phyloP scores from a whole-genome alignment of 2,329 filamentous ascomycete genomes.

The Fusarium ambrosium region DNA sequence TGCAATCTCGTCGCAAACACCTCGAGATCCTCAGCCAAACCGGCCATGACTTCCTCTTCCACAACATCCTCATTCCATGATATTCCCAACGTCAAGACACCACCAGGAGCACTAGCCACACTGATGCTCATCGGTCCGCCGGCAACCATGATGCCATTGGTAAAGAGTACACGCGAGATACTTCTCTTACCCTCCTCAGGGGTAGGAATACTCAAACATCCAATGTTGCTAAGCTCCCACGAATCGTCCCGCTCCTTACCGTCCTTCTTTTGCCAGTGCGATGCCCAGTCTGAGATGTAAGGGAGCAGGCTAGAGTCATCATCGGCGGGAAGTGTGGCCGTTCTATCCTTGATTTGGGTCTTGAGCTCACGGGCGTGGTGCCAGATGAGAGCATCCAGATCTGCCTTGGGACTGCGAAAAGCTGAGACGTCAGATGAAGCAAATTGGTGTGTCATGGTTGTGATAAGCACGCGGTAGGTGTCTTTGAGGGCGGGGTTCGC shows the following conservation, averaged over 20 bases:
- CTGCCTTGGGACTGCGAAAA: slow-evolving; percentile 40
- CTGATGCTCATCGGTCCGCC: slow-evolving; percentile 61
- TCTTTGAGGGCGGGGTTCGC: slow-evolving; percentile 48
- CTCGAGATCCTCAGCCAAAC: slow-evolving; percentile 55
- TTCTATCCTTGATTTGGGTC: slow-evolving; percentile 51
- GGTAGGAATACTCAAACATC: slow-evolving; percentile 51
- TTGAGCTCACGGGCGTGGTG: slow-evolving; percentile 53
- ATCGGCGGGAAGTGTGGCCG: slow-evolving; percentile 55
- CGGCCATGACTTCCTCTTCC: slow-evolving; percentile 53
- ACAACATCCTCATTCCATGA: slow-evolving; percentile 64
- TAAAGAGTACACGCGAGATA: slow-evolving; percentile 63
- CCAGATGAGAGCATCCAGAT: slow-evolving; percentile 57
- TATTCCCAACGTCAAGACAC: slow-evolving; percentile 57
- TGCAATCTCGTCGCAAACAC: slow-evolving; percentile 31
- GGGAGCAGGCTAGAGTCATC: slow-evolving; percentile 59
- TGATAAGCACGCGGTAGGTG: slow-evolving; percentile 58
- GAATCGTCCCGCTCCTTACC: slow-evolving; percentile 58
- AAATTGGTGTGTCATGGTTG: slow-evolving; percentile 52
- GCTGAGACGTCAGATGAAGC: slow-evolving; percentile 39
- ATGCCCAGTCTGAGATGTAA: slow-evolving; percentile 59
- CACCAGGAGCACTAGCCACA: slow-evolving; percentile 60
- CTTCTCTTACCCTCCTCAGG: slow-evolving; percentile 44
- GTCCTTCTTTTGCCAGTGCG: slow-evolving; percentile 57
- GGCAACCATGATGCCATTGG: slow-evolving; percentile 61
- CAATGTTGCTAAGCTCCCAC: slow-evolving; percentile 69